Evolutionary conservation across 108 stramenopile species (phyloP).

Genomic region (Discostella stelligeroides): DNA sequence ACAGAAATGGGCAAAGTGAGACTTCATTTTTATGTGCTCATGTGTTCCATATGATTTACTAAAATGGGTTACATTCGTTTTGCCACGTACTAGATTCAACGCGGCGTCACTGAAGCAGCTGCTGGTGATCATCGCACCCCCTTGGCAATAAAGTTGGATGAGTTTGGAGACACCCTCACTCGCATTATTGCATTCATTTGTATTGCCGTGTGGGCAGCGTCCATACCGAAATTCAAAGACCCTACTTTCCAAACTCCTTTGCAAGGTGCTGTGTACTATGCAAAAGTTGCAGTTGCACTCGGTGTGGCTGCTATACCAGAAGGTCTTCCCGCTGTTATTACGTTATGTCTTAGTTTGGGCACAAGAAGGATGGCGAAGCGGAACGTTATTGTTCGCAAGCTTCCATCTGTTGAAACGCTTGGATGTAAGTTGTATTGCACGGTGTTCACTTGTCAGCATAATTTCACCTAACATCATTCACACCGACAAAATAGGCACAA

Average conservation of each 20-base stretch:
- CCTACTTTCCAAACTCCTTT: constrained; percentile 73
- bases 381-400: constrained; percentile 85
- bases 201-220: constrained; percentile 86
- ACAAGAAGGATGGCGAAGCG: constrained; percentile 92
- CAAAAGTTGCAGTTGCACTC: constrained; percentile 97
- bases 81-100: constrained; percentile 61
- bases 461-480: not conserved
- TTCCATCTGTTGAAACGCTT: constrained; percentile 96
- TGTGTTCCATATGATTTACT: not conserved
- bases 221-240: constrained; percentile 88
- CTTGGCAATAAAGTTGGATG: constrained; percentile 92
- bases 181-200: constrained; percentile 93
- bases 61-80: no score
- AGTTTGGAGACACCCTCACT: constrained; percentile 95
- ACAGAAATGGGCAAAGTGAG: constrained; percentile 92
- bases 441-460: not conserved
- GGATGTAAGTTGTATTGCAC: constrained; percentile 60
- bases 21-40: not conserved
- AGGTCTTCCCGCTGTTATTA: constrained; percentile 97
- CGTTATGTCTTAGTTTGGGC: constrained; percentile 93
- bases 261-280: constrained; percentile 92
- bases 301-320: constrained; percentile 99
- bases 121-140: constrained; percentile 89
- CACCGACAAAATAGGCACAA: constrained; percentile 41
- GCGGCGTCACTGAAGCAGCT: constrained; percentile 78